phyloP scores from a whole-genome alignment of 371 early-diverging fungal genomes.

The Umbelopsis sp. region DNA sequence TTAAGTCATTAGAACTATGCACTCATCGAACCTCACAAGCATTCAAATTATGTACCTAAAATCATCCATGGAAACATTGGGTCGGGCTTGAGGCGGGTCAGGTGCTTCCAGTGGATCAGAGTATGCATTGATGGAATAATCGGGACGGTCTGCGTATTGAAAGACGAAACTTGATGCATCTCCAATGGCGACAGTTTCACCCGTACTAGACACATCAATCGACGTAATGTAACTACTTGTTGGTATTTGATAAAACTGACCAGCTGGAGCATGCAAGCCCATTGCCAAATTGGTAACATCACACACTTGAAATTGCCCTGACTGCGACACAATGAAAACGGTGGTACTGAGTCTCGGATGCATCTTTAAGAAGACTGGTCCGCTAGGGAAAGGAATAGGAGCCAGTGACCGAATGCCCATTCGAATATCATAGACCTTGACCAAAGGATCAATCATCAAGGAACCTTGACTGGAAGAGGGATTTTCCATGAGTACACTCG shows the following conservation, averaged over 20 bases:
- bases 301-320: constrained; percentile 76
- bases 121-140: constrained; percentile 67
- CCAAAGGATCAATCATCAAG: constrained; percentile 73
- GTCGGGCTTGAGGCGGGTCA: constrained; percentile 48
- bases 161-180: constrained; percentile 71
- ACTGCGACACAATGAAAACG: constrained; percentile 69
- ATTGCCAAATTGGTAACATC: constrained; percentile 64
- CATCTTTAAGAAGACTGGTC: constrained; percentile 73
- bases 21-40: background rate
- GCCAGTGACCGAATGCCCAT: constrained; percentile 68
- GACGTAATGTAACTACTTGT: constrained; percentile 65
- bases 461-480: constrained; percentile 53
- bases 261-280: constrained; percentile 52
- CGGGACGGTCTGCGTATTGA: constrained; percentile 70
- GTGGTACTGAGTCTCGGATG: constrained; percentile 74
- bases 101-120: constrained; percentile 69
- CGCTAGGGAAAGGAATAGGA: constrained; percentile 74
- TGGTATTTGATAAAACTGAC: constrained; percentile 74
- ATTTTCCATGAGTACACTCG: background rate
- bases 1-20: background rate
- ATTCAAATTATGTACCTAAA: constrained; percentile 40
- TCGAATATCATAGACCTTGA: constrained; percentile 86
- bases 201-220: constrained; percentile 76
- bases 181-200: constrained; percentile 74
- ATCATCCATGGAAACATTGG: constrained; percentile 56